Percentiles rank a stretch among this genome's conserved stretches.
phyloP scores from a whole-genome alignment of 2,329 filamentous ascomycete genomes.

The Exophiala oligosperma region DNA sequence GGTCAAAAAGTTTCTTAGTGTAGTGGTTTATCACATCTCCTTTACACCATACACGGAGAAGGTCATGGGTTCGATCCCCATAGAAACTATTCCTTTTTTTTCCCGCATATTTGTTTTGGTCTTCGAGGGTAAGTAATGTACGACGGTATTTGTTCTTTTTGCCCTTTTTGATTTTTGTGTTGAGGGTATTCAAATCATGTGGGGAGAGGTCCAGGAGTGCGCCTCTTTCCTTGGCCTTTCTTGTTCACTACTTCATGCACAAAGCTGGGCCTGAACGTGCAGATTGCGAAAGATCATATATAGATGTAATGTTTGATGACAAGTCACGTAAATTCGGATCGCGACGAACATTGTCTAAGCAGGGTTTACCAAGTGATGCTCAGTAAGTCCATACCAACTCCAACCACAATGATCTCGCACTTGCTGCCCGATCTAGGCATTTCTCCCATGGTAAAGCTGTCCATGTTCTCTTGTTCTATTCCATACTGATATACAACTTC shows the following conservation, averaged over 20 bases:
- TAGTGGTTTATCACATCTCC: slow-evolving; percentile 28
- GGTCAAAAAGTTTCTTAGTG: slow-evolving; percentile 19
- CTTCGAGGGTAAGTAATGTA: too few relatives aligned
- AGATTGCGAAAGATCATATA: too few relatives aligned
- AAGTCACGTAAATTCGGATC: too few relatives aligned
- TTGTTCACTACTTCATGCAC: too few relatives aligned
- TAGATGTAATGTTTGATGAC: not conserved
- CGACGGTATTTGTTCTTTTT: too few relatives aligned
- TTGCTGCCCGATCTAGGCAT: not conserved
- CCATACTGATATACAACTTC: slow-evolving; percentile 11
- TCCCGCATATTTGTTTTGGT: not conserved
- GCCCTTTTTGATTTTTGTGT: too few relatives aligned
- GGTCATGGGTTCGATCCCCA: slow-evolving; percentile 28
- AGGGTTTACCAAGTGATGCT: not conserved
- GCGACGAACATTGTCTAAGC: not conserved
- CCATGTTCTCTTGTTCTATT: not conserved
- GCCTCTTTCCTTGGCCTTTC: too few relatives aligned
- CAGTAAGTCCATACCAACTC: slow-evolving; percentile 27
- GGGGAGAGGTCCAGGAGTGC: too few relatives aligned
- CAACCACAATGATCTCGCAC: slow-evolving; percentile 21
- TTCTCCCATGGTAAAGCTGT: too few relatives aligned
- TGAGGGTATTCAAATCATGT: too few relatives aligned
- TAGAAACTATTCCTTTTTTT: slow-evolving; percentile 21
- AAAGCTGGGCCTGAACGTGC: too few relatives aligned
- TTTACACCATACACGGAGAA: slow-evolving; percentile 25